Base-by-base conservation (phyloP, 768 basidiomycete genomes). In the Suillus lakei region DNA sequence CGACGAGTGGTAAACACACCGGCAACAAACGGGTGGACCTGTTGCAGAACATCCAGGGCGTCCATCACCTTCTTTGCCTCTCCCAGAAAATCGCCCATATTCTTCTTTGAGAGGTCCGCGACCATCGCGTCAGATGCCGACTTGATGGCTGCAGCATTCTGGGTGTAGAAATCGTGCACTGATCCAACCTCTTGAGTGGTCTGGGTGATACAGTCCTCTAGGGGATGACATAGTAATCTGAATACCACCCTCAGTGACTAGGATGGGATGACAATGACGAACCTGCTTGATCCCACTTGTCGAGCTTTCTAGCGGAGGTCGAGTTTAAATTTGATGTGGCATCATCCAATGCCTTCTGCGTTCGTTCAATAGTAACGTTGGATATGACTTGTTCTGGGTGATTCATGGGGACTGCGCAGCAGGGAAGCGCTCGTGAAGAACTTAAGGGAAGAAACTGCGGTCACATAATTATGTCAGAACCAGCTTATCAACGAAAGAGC, bases 21-120 rank as follows among this genome's bases (percentile, higher is more conserved):
- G 15, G 67, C 69, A 32, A 77, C 67, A 60, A 64, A 74, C 13
- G 74, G 74, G 64, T 76, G 74, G 6, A 76, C 43, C 55, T 73
- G 68, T 41, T 71, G 67, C n/a, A 76, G 70, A 55, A 70, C 71
- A 58, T 73, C 73, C 21, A 76, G 67, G 13, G 67, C 69, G 9
- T 68, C 72, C 69, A 76, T 71, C 6, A 69, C 65, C n/a, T 64
- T 68, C 53, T 62, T 74, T 23, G 63, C 67, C 36, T 75, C 74
- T 26, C 66, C 64, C 12, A 74, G 61, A 7, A 68, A 69, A 4
- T 68, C 55, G 48, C 71, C 71, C 28, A 71, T 48, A 54, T 56
- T 51, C 56, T 60, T 66, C 26, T 60, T 58, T 7, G 38, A 18
- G 26, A 58, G 38, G 26, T 58, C 56, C 23, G 5, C 10, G 9